These are phyloP conservation scores for Knoxia roxburghii DNA, from an alignment of 257 asterid genomes.

Conservation along the genomic window DNA sequence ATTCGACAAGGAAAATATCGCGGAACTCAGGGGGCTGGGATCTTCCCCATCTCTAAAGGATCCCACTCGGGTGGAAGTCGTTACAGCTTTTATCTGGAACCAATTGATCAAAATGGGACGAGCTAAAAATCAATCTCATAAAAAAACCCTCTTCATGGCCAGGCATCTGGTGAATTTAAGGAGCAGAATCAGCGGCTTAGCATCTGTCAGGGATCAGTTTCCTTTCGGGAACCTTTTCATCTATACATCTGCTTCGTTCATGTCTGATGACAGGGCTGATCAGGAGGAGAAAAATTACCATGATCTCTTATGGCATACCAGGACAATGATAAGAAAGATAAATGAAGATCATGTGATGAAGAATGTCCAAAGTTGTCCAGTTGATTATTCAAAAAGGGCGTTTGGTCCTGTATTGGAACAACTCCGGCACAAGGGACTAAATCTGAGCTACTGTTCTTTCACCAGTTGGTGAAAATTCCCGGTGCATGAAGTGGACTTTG, in stretches of 20 bases:
- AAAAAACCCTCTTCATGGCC: not conserved
- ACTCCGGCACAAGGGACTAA: no score
- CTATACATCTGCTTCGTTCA: not conserved
- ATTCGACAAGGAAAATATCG: constrained; percentile 7
- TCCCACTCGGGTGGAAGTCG: constrained; percentile 22
- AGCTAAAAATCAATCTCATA: not conserved
- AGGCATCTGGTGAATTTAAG: constrained; percentile 28
- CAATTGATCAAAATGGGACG: constrained; percentile 8
- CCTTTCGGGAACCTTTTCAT: constrained; percentile 14
- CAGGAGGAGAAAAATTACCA: no score
- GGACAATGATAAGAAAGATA: constrained; percentile 4
- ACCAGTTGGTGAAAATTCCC: constrained; percentile 15
- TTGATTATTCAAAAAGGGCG: no score
- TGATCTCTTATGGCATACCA: not conserved
- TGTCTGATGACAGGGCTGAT: no score
- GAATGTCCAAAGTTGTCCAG: not conserved
- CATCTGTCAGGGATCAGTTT: not conserved
- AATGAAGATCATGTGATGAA: not conserved
- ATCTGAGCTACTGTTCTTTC: no score
- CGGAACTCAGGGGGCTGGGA: not conserved
- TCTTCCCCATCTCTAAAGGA: constrained; percentile 3
- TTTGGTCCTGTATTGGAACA: no score
- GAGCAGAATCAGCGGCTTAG: constrained; percentile 8
- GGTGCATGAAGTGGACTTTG: constrained; percentile 14
- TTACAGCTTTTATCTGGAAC: constrained; percentile 27